Conservation (phyloP, 371 early-diverging fungal genomes). For the Lichtheimia hyalospora region DNA sequence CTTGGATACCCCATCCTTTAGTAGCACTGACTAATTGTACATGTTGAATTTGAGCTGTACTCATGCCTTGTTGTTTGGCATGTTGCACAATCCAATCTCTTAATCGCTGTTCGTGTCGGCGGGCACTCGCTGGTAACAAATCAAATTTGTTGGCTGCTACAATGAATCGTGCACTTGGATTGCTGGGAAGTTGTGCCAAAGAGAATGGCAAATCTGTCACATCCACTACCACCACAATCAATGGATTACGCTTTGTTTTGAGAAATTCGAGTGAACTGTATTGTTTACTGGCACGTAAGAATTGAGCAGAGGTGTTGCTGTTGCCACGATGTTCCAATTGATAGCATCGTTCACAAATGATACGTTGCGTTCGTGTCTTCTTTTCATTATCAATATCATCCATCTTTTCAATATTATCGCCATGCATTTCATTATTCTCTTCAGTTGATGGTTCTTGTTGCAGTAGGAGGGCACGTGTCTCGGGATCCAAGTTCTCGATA, state of each 20-base stretch:
- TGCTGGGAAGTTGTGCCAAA: constrained; percentile 47
- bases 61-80: constrained; percentile 40
- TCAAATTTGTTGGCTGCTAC: constrained; percentile 73
- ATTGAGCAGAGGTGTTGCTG: constrained; percentile 37
- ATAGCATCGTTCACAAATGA: constrained; percentile 69
- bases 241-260: constrained; percentile 48
- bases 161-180: constrained; percentile 49
- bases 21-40: constrained; percentile 64
- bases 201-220: constrained; percentile 67
- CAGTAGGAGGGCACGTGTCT: constrained; percentile 23
- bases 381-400: constrained; percentile 11
- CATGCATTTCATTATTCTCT: constrained; percentile 1
- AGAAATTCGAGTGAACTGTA: constrained; percentile 56
- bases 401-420: neutral
- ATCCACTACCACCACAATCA: constrained; percentile 64
- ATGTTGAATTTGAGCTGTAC: constrained; percentile 35
- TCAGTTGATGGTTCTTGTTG: constrained; percentile 13
- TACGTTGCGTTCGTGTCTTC: constrained; percentile 11
- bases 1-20: constrained; percentile 58
- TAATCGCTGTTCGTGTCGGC: constrained; percentile 52
- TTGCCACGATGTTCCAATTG: constrained; percentile 39
- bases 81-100: constrained; percentile 57
- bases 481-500: constrained; percentile 16
- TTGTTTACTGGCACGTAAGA: constrained; percentile 53
- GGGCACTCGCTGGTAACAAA: constrained; percentile 51